These are phyloP conservation scores for Pseudogymnoascus sp. DNA, from an alignment of 2,329 filamentous ascomycete species.

Conservation along the genomic window DNA sequence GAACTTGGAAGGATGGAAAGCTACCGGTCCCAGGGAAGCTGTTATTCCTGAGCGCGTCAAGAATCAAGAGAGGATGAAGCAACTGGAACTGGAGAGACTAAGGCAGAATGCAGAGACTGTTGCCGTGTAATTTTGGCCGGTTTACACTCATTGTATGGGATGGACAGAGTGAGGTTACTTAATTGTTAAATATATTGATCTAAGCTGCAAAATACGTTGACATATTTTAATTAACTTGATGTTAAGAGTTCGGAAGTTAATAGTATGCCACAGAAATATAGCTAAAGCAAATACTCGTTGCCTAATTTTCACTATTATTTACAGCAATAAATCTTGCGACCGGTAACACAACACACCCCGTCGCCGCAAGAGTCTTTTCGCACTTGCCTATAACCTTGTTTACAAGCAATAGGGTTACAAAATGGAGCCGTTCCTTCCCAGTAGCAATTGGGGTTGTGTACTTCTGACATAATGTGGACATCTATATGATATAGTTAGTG, in stretches of 20 bases:
- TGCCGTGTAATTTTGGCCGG: neutral
- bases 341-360: too few species aligned
- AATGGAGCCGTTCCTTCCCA: too few species aligned
- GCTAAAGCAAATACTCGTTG: neutral
- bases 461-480: too few species aligned
- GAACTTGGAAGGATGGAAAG: constrained; percentile 41
- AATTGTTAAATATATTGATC: neutral
- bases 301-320: too few species aligned
- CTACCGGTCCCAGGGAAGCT: constrained; percentile 35
- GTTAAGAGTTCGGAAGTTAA: neutral
- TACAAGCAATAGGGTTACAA: too few species aligned
- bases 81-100: constrained; percentile 34
- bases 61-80: constrained; percentile 37
- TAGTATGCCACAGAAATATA: neutral
- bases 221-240: neutral
- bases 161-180: neutral
- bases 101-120: constrained; percentile 7
- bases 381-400: too few species aligned
- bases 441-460: too few species aligned
- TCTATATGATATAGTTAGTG: too few species aligned
- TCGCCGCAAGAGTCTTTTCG: too few species aligned
- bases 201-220: neutral
- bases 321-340: too few species aligned
- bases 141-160: neutral
- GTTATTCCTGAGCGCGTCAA: constrained; percentile 41